Conservation (phyloP, 2,329 filamentous ascomycete species). For the Aspergillus chevalieri region DNA sequence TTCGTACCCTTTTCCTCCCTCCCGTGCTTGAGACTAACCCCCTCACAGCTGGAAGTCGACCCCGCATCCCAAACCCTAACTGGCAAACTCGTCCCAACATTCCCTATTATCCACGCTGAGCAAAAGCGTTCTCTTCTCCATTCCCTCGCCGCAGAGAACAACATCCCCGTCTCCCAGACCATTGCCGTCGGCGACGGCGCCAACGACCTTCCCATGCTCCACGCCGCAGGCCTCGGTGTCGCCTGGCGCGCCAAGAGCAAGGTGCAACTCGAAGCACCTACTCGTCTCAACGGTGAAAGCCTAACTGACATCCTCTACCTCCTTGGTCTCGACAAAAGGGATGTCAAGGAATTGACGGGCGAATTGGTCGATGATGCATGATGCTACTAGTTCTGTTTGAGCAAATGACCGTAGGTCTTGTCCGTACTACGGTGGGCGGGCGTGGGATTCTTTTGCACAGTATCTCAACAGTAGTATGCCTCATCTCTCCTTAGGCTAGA, state of each 20-base stretch:
- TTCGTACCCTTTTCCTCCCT: conserved; percentile 26
- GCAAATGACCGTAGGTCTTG: neutral
- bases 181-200: conserved; percentile 59
- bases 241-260: conserved; percentile 61
- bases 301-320: conserved; percentile 55
- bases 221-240: conserved; percentile 55
- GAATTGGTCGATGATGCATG: conserved; percentile 7
- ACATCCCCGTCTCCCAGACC: conserved; percentile 49
- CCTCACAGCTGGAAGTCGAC: conserved; percentile 44
- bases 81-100: conserved; percentile 48
- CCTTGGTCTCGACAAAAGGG: conserved; percentile 48
- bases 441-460: no score
- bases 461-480: neutral
- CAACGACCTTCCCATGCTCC: conserved; percentile 61
- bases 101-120: conserved; percentile 54
- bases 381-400: conserved; percentile 1
- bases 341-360: conserved; percentile 40
- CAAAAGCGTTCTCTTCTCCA: conserved; percentile 53
- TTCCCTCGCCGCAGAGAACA: conserved; percentile 50
- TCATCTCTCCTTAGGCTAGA: neutral
- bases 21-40: neutral
- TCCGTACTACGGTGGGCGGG: no score
- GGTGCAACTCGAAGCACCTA: conserved; percentile 57
- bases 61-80: conserved; percentile 45
- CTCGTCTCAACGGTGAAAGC: conserved; percentile 52